Percentiles rank a stretch among this genome's conserved stretches.
phyloP scores from a whole-genome alignment of 441 rosid genomes.

The Daphne laureola region DNA sequence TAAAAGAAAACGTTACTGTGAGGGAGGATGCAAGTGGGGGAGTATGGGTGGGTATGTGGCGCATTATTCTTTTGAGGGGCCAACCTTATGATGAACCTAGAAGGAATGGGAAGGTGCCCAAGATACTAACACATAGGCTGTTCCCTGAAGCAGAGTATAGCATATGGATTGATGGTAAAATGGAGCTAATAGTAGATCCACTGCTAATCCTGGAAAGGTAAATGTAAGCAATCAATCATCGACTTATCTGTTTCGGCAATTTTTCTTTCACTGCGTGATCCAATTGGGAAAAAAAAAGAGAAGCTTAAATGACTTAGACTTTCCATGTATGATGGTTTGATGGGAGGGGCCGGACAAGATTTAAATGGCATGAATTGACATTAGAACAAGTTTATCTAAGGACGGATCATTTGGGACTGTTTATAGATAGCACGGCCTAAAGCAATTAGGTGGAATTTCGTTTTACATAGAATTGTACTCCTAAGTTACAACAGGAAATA shows the following conservation, averaged over 20 bases:
- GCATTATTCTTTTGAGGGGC: constrained; percentile 62
- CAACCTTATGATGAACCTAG: constrained; percentile 96
- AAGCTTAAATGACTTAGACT: background rate
- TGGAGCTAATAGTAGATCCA: constrained; percentile 95
- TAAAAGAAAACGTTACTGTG: constrained; percentile 54
- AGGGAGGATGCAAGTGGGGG: constrained; percentile 59
- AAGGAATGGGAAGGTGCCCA: constrained; percentile 95
- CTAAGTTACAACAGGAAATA: too few relatives aligned
- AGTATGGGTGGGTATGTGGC: constrained; percentile 93
- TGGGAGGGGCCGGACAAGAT: too few relatives aligned
- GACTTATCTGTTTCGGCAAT: too few relatives aligned
- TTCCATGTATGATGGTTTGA: background rate
- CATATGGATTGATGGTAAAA: constrained; percentile 98
- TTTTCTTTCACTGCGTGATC: too few relatives aligned
- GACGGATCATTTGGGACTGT: too few relatives aligned
- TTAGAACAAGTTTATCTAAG: too few relatives aligned
- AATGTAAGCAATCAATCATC: background rate
- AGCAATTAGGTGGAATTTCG: too few relatives aligned
- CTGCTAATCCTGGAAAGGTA: constrained; percentile 89
- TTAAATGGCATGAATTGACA: too few relatives aligned
- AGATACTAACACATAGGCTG: constrained; percentile 90
- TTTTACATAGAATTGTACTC: too few relatives aligned
- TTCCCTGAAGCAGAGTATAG: constrained; percentile 91
- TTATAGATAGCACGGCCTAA: too few relatives aligned
- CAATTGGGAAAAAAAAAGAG: background rate